phyloP scores from a whole-genome alignment of 2,329 filamentous ascomycete species.

The Cercospora zeae-maydis region DNA sequence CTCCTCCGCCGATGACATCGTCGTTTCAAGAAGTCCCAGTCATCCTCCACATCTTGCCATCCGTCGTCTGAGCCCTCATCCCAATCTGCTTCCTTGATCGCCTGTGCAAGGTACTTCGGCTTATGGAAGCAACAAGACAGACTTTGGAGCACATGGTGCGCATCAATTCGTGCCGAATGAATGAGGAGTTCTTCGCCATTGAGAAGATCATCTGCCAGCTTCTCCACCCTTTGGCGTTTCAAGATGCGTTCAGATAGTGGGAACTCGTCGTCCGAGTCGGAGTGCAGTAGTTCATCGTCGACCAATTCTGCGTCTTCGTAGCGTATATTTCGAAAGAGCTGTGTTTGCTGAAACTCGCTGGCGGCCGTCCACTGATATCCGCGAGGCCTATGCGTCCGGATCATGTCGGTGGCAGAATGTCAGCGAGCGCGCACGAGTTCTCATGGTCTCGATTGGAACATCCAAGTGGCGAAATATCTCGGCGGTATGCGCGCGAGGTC shows the following conservation, averaged over 20 bases:
- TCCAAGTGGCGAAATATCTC: slow-evolving; percentile 1
- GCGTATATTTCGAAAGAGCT: slow-evolving; percentile 28
- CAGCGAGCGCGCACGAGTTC: neutral
- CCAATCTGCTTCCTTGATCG: neutral
- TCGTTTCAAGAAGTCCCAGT: slow-evolving; percentile 16
- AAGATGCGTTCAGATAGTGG: slow-evolving; percentile 49
- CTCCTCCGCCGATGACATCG: neutral
- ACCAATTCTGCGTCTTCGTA: slow-evolving; percentile 24
- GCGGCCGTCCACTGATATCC: slow-evolving; percentile 33
- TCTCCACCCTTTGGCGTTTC: slow-evolving; percentile 57
- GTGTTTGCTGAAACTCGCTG: slow-evolving; percentile 32
- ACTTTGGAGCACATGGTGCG: slow-evolving; percentile 20
- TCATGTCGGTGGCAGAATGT: slow-evolving; percentile 21
- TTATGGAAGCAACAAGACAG: slow-evolving; percentile 13
- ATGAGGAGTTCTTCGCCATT: slow-evolving; percentile 56
- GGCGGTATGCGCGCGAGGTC: neutral
- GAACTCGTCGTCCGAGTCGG: slow-evolving; percentile 57
- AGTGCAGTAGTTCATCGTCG: slow-evolving; percentile 46
- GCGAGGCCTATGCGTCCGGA: slow-evolving; percentile 31
- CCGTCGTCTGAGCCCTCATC: slow-evolving; percentile 2
- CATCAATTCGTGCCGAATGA: slow-evolving; percentile 50
- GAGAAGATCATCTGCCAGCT: slow-evolving; percentile 57
- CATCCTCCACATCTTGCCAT: slow-evolving; percentile 18
- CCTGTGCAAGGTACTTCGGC: slow-evolving; percentile 38
- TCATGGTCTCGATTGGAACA: slow-evolving; percentile 2